phyloP scores from a whole-genome alignment of 305 asterid species.

The Rubia tinctorum region DNA sequence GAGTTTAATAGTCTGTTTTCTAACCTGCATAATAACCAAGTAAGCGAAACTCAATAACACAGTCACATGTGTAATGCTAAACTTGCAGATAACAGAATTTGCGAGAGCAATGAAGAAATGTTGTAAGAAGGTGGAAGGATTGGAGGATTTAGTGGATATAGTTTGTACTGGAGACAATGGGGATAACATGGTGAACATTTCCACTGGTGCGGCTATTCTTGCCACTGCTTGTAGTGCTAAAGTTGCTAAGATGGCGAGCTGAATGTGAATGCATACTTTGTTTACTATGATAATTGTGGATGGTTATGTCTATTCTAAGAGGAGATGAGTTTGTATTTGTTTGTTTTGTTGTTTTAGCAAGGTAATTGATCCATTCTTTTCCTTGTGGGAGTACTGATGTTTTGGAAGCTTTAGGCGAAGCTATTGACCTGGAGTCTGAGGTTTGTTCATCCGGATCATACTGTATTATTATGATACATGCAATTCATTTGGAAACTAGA shows the following conservation, averaged over 20 bases:
- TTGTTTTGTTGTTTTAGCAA: conserved; percentile 49
- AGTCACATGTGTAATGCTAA: neutral
- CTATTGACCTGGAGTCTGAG: conserved; percentile 59
- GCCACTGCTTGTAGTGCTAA: conserved; percentile 87
- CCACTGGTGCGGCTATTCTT: conserved; percentile 80
- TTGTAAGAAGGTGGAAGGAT: conserved; percentile 55
- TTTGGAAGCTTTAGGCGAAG: conserved; percentile 65
- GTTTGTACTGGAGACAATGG: conserved; percentile 89
- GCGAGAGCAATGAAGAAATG: conserved; percentile 73
- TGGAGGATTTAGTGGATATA: conserved; percentile 61
- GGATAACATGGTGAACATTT: conserved; percentile 71
- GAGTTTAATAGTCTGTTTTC: no score
- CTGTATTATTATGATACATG: neutral
- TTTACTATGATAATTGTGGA: neutral
- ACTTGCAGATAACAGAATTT: conserved; percentile 62
- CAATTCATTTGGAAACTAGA: neutral
- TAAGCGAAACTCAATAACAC: no score
- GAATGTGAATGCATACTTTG: neutral
- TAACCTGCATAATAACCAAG: no score
- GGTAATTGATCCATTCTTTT: conserved; percentile 80
- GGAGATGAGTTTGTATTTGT: neutral
- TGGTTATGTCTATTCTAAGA: neutral
- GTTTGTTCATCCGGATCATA: conserved; percentile 29
- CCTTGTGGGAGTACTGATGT: conserved; percentile 93
- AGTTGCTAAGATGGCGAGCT: conserved; percentile 21